Conservation (phyloP, 2,329 filamentous ascomycete genomes). For the Arthrobotrys conoides region DNA sequence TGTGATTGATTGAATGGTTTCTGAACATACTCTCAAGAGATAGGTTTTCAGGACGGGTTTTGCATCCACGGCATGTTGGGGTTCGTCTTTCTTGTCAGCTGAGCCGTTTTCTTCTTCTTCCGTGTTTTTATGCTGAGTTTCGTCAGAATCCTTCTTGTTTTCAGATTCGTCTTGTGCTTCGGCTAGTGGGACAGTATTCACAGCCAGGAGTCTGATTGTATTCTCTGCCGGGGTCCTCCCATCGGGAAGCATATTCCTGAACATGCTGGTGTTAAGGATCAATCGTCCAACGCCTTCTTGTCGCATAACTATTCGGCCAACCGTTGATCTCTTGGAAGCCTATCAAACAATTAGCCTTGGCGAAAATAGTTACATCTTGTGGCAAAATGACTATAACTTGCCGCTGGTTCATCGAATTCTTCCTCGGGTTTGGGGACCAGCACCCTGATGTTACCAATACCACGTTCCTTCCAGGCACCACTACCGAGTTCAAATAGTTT, state of each 20-base stretch:
- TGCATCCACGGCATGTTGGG: not conserved
- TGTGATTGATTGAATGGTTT: not conserved
- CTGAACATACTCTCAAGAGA: slow-evolving; percentile 48
- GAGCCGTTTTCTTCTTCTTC: slow-evolving; percentile 13
- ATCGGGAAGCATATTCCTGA: slow-evolving; percentile 42
- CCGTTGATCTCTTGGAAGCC: slow-evolving; percentile 25
- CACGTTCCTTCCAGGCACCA: slow-evolving; percentile 55
- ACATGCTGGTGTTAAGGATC: slow-evolving; percentile 51
- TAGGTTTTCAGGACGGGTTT: slow-evolving; percentile 41
- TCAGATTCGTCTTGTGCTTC: slow-evolving; percentile 39
- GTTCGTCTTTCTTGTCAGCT: slow-evolving; percentile 4
- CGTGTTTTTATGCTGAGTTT: not conserved
- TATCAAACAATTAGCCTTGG: slow-evolving; percentile 6
- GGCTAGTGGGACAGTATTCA: slow-evolving; percentile 36
- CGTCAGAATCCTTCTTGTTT: not conserved
- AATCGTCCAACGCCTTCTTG: slow-evolving; percentile 57
- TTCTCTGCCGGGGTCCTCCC: slow-evolving; percentile 36
- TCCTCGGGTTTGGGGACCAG: slow-evolving; percentile 38
- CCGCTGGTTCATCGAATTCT: slow-evolving; percentile 12
- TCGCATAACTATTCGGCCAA: slow-evolving; percentile 54
- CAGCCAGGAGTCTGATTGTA: slow-evolving; percentile 45
- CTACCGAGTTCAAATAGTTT: slow-evolving; percentile 50
- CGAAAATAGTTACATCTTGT: not conserved
- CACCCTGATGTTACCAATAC: slow-evolving; percentile 49
- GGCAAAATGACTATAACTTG: not conserved